phyloP scores from a whole-genome alignment of 768 basidiomycete genomes.

The Naganishia onofrii region DNA sequence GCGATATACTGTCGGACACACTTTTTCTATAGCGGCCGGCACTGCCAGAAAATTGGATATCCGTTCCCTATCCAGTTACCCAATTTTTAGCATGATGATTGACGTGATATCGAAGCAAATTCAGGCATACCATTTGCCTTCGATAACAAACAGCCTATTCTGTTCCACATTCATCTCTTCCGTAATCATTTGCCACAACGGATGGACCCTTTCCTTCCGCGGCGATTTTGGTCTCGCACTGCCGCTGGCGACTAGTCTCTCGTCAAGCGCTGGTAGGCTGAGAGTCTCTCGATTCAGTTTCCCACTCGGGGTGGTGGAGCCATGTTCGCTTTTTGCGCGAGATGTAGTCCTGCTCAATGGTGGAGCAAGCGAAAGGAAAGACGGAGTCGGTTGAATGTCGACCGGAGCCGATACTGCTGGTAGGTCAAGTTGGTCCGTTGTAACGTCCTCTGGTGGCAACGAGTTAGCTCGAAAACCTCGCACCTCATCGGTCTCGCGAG shows the following conservation, averaged over 20 bases:
- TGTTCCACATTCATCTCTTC: constrained; percentile 47
- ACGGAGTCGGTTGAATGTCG: not conserved
- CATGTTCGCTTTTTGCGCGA: constrained; percentile 10
- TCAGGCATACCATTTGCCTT: constrained; percentile 48
- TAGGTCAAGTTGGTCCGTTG: not conserved
- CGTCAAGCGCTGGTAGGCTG: not conserved
- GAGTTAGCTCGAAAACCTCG: not conserved
- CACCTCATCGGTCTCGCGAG: not conserved
- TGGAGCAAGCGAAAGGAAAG: not conserved
- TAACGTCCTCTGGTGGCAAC: constrained; percentile 1
- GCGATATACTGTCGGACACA: constrained; percentile 47
- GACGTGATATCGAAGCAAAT: not conserved
- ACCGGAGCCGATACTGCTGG: not conserved
- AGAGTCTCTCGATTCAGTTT: not conserved
- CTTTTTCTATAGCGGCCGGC: constrained; percentile 90
- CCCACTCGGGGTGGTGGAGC: not conserved
- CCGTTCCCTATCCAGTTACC: constrained; percentile 63
- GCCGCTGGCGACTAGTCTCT: not conserved
- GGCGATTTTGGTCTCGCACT: not conserved
- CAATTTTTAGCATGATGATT: not conserved
- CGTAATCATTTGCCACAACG: constrained; percentile 46
- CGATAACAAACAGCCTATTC: constrained; percentile 46
- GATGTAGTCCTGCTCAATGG: not conserved
- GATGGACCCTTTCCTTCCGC: not conserved
- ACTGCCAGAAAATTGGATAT: constrained; percentile 93